A percentile compares a stretch with the other conserved stretches of the same genome.
phyloP scores from a whole-genome alignment of 2,329 filamentous ascomycete genomes.

The Lojkania enalia region DNA sequence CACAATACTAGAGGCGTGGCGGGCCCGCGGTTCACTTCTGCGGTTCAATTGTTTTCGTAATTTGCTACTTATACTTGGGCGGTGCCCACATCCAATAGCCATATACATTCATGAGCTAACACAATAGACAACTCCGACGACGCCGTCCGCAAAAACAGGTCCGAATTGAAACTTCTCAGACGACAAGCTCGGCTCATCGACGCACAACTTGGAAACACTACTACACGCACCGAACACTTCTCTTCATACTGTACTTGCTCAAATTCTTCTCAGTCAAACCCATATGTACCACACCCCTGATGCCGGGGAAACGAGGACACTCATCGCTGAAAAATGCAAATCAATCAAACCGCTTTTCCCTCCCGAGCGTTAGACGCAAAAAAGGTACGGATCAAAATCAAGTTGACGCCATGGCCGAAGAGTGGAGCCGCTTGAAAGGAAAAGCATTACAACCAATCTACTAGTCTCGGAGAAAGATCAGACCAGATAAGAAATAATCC shows the following conservation, averaged over 20 bases:
- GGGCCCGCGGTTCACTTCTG: background rate
- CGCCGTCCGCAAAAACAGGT: too few relatives aligned
- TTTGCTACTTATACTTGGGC: conserved; percentile 15
- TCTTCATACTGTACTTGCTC: conserved; percentile 17
- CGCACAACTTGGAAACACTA: too few relatives aligned
- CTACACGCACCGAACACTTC: too few relatives aligned
- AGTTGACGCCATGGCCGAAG: conserved; percentile 29
- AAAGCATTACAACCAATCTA: conserved; percentile 39
- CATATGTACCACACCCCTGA: background rate
- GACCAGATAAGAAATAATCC: conserved; percentile 20
- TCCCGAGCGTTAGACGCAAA: conserved; percentile 24
- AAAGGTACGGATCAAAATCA: conserved; percentile 6
- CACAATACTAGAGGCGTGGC: background rate
- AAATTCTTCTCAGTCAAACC: conserved; percentile 24
- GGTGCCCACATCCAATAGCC: background rate
- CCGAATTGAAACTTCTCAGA: too few relatives aligned
- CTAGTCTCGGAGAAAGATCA: conserved; percentile 27
- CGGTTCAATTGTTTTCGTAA: conserved; percentile 26
- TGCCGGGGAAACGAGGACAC: background rate
- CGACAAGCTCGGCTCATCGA: too few relatives aligned
- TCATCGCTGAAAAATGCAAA: conserved; percentile 37
- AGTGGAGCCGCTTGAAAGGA: conserved; percentile 33
- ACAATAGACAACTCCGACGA: too few relatives aligned
- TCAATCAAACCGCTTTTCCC: conserved; percentile 37
- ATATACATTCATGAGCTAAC: background rate